Conservation (phyloP, 2,329 filamentous ascomycete genomes). For the Exophiala xenobiotica region DNA sequence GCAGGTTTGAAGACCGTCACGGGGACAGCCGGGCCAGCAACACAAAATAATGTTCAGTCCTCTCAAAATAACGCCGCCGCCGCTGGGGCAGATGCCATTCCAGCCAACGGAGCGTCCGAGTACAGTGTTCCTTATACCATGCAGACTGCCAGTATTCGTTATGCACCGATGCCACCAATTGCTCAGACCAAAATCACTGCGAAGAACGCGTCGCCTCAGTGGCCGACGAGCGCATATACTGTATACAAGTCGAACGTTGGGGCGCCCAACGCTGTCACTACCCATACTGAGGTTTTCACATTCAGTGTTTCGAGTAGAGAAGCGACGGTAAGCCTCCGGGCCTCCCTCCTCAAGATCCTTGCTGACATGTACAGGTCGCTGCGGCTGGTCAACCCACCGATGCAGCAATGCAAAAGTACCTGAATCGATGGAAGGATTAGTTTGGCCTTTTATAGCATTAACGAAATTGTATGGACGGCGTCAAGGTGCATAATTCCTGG, state of each 20-base stretch:
- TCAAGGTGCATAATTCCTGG: not conserved
- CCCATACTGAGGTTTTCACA: slow-evolving; percentile 53
- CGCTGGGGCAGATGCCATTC: slow-evolving; percentile 26
- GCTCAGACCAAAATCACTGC: slow-evolving; percentile 60
- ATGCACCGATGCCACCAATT: slow-evolving; percentile 61
- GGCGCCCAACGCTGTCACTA: slow-evolving; percentile 52
- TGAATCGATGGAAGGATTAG: slow-evolving; percentile 61
- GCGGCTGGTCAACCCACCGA: slow-evolving; percentile 49
- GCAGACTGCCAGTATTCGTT: slow-evolving; percentile 59
- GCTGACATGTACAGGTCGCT: slow-evolving; percentile 47
- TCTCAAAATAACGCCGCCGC: slow-evolving; percentile 32
- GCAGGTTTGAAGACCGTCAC: slow-evolving; percentile 39
- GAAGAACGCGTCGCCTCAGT: slow-evolving; percentile 50
- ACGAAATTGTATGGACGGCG: slow-evolving; percentile 15
- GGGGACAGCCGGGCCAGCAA: slow-evolving; percentile 30
- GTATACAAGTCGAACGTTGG: slow-evolving; percentile 45
- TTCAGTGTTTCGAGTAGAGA: slow-evolving; percentile 53
- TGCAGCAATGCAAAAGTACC: slow-evolving; percentile 57
- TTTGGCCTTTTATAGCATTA: not conserved
- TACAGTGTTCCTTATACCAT: slow-evolving; percentile 53
- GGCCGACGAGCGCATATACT: slow-evolving; percentile 55
- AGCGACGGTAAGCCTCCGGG: slow-evolving; percentile 56
- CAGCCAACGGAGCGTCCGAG: slow-evolving; percentile 25
- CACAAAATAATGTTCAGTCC: slow-evolving; percentile 27
- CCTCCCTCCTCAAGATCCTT: not conserved